Base-by-base conservation (phyloP, 306 rosid species). In the Ceratonia siliqua region DNA sequence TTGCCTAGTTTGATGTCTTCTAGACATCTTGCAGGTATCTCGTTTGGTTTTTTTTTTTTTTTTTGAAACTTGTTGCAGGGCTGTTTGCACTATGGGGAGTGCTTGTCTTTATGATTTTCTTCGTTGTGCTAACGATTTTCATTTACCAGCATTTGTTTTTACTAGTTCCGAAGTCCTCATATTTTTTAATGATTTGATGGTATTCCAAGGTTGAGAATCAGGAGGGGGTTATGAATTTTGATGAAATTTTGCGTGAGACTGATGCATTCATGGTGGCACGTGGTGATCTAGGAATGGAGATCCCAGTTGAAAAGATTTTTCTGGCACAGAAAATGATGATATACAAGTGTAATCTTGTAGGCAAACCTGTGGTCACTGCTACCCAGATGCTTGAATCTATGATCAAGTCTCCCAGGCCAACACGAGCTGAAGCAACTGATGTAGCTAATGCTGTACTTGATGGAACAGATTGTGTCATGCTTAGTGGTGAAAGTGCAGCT, bases 211-310 rank as follows among this genome's bases (percentile, higher is more conserved):
- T 93, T 85, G 98, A 93, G 88, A 93, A 93, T 76, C 97, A 93
- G 86, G 98, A 93, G 85, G 98, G 98, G 66, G 98, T 91, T 61
- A 46, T 93, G 84, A 93, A 93, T 85, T 93, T 93, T 83, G 98
- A 93, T 74, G 98, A 91, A 74, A 93, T 93, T 57, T 85, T 93
- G 85, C 97, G 92, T 2, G 98, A 93, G 88, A 93, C 98, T 53
- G 98, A 91, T 82, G 90, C 98, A 42, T 93, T 89, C 87, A 93
- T 93, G 98, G 97, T 93, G 83, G 98, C 98, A 14, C 97, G 98
- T 74, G 98, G 98, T 57, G 98, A 93, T 83, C 97, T 93, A 62
- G 98, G 97, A 86, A 93, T 93, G 98, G 98, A 93, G 82, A 93
- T 93, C 53, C 98, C 98, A 22, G 98, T 93, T 15, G 98, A 93